phyloP scores from a whole-genome alignment of 371 early-diverging fungal species.

The Haplosporangium sp. region DNA sequence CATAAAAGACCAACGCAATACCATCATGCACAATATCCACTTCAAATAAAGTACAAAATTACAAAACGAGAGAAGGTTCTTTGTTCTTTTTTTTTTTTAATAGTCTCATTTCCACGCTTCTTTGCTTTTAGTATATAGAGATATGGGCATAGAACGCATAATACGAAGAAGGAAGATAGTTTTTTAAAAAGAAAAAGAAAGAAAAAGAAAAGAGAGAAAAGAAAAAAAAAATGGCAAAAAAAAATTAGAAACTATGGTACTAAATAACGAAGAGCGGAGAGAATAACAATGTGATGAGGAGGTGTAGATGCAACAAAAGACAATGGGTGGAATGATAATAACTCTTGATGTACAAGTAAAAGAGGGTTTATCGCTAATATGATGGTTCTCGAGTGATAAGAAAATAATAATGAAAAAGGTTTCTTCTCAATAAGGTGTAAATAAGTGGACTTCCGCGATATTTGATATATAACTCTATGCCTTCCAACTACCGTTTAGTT shows the following conservation, averaged over 20 bases:
- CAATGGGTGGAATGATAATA: neutral
- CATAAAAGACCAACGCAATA: slow-evolving; percentile 32
- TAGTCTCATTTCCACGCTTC: neutral
- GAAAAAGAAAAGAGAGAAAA: neutral
- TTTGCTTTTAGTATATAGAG: slow-evolving; percentile 5
- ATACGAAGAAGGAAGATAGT: slow-evolving; percentile 2
- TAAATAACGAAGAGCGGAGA: slow-evolving; percentile 4
- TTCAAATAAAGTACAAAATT: slow-evolving; percentile 12
- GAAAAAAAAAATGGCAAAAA: neutral
- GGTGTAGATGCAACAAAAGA: slow-evolving; percentile 2
- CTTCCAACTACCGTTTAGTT: slow-evolving; percentile 72
- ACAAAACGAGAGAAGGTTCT: neutral
- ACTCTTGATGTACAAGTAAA: neutral
- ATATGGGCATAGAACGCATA: neutral
- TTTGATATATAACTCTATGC: slow-evolving; percentile 18
- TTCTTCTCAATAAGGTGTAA: neutral
- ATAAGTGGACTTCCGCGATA: neutral
- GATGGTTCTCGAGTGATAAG: neutral
- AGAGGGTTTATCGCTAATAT: neutral
- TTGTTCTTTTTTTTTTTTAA: neutral
- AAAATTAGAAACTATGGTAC: slow-evolving; percentile 7
- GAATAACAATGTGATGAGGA: slow-evolving; percentile 3
- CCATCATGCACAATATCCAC: slow-evolving; percentile 26
- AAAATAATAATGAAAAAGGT: neutral
- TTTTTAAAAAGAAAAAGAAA: neutral